Base-by-base conservation (phyloP, 164 flowering plant species). In the Pachysandra terminalis region DNA sequence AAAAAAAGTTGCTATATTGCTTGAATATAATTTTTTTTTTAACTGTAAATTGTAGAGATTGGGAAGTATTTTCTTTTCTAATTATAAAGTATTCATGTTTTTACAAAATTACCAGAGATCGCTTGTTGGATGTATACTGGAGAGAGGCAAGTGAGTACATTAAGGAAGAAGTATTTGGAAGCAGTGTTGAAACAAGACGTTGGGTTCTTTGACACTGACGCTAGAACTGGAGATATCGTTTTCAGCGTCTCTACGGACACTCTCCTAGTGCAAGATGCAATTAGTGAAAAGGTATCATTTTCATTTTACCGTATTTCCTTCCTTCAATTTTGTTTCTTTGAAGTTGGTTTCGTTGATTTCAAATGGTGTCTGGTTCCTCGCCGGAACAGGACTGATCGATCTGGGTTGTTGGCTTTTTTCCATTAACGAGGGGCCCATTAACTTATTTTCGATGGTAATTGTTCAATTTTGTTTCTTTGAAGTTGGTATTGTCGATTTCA, bases 101-200 rank as follows among this genome's bases (percentile, higher is more conserved):
- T 45, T 3, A 45, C 14, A 12, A 5, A 45, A 10, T 45, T 10
- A 45, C 17, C 86, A 95, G 98, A 95, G 79, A 90, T 95, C 67
- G 85, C 85, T 22, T 95, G 99, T 73, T 95, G 99, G 99, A 95
- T 95, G 99, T 90, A 86, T 73, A 81, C 89, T n/a, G 99, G 99
- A 49, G 99, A 95, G 73, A 86, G 99, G 71, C 99, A 95, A 76
- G 92, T 78, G 51, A 83, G 90, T 57, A 74, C 89, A 0, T 61
- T 93, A 68, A 89, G 99, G 75, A 91, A 83, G 85, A 87, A 82
- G 79, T 96, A 96, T 73, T 76, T 96, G 71, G 98, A 93, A 71
- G 93, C 98, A 0, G 98, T 90, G 35, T 71, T 96, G 81, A 96
- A 81, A 64, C 99, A 96, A 64, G 99, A 96, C 61, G 98, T 93